Evolutionary conservation across 192 early-diverging fungal species (phyloP), one percentile per base, ranked within the genome.

Genomic region (Backusella morwellensis): DNA sequence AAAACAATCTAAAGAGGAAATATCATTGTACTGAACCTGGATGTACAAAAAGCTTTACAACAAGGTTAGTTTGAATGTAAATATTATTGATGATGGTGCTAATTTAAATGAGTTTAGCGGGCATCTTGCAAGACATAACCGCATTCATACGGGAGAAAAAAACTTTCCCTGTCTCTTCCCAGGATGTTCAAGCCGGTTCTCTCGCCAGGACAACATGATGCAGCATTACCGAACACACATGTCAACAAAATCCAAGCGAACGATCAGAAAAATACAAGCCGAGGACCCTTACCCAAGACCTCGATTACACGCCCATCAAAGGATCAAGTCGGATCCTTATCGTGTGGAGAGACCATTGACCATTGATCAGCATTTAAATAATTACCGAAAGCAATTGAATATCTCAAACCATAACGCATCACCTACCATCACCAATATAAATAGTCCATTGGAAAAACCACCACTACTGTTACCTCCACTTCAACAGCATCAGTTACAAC

Each of bases 191-290:
- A 91, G 89, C 74, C 87, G 89, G 77, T 95, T 95, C 63, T 93
- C 93, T 42, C 85, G 94, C 67, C 92, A 93, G 42, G 94, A 95
- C 83, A 93, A 95, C 79, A 94, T 94, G 92, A 93, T 92, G 90
- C 94, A 95, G 73, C 94, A 95, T 77, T 93, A 92, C 78, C 91
- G 92, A 56, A 93, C 93, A 7, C 94, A 95, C 77, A 85, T 91
- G 80, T 92, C 92, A 54, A 79, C 89, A 29, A 91, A 91, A 76
- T 91, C 89, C 23, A 88, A 91, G 41, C 83, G 89, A 52, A 83
- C 85, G 9, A 75, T 73, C 1, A 81, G 81, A 56, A 73, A 73
- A 56, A 42, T 77, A 40, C 44, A 21, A 41, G 11, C 70, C 56
- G 36, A 77, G 50, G 67, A 77, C 21, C 63, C 66, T 14, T 67